Evolutionary conservation across 2,329 filamentous ascomycete species (phyloP), one percentile per base, ranked within the genome.

Genomic region (Fragosphaeria purpurea): DNA sequence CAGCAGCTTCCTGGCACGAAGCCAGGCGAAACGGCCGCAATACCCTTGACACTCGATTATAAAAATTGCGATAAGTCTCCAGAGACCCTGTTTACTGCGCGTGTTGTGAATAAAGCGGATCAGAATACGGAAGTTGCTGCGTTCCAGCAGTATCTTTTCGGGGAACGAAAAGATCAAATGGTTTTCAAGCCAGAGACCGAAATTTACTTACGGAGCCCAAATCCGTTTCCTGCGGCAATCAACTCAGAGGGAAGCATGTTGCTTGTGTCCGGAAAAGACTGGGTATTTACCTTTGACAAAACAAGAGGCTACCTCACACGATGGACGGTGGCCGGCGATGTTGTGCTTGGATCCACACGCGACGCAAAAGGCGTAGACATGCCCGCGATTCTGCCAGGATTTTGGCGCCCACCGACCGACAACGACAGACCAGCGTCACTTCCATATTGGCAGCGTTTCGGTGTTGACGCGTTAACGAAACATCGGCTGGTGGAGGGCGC

Each of bases 391-490:
- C 58, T 63, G 7, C 70, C 76, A 1, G 67, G 70, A 6, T 78
- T 85, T 64, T 85, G 80, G 73, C 77, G 82, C 5, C 77, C 82
- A 0, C 73, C 75, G 11, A 85, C 81, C 0, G 79, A 86, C 62
- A 86, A 86, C 57, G 82, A 86, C 58, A 66, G 68, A 0, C 71
- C 75, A 0, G 59, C 64, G 12, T 75, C 77, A 9, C 69, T 75
- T 4, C 72, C 70, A 5, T 77, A 83, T 56, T 85, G 82, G 81
- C 65, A 71, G 43, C 67, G 71, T 13, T 73, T 72, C 47, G 73
- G 74, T 0, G 65, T 79, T 7, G 64, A 77, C 50, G 59, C 22
- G 22, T 22, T 22, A 22, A 22, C 22, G 22, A 22, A 22, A 22
- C 22, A 22, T 22, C 22, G 22, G 22, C 22, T 22, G 22, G 22